Percentiles rank a stretch among this genome's conserved stretches.
Conservation (phyloP, 2,329 filamentous ascomycete genomes). For the Parastagonospora nodorum region DNA sequence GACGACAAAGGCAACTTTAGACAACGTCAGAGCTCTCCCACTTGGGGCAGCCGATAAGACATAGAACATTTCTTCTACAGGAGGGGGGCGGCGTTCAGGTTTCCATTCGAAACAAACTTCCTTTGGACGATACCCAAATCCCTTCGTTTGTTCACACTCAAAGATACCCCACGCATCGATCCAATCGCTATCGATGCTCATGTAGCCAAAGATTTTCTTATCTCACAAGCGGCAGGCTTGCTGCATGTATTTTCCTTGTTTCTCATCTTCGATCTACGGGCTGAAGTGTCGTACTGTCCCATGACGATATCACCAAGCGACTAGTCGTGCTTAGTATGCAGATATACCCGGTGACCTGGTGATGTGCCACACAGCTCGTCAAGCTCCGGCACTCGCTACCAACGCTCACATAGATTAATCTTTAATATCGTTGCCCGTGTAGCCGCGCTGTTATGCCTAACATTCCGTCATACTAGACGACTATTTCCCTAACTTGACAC, state of each 20-base stretch:
- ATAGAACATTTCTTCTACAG: neutral
- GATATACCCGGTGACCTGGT: constrained; percentile 16
- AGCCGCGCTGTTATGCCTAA: constrained; percentile 6
- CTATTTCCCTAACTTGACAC: neutral
- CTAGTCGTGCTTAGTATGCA: constrained; percentile 3
- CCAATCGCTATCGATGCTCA: constrained; percentile 22
- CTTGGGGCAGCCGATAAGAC: constrained; percentile 44
- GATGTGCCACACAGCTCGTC: constrained; percentile 3
- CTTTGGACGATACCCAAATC: constrained; percentile 32
- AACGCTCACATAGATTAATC: constrained; percentile 10
- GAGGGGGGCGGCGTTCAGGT: constrained; percentile 12
- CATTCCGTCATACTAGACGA: neutral
- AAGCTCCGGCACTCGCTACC: constrained; percentile 1
- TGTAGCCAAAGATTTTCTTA: neutral
- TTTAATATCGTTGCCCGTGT: constrained; percentile 9
- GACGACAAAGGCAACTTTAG: constrained; percentile 47
- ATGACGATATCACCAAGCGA: constrained; percentile 10
- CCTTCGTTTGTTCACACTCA: constrained; percentile 19
- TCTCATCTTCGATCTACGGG: neutral
- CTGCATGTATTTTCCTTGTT: neutral
- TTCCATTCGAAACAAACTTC: constrained; percentile 17
- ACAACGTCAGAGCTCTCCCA: constrained; percentile 43
- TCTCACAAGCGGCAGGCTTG: neutral
- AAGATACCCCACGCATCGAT: constrained; percentile 29
- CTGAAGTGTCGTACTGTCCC: constrained; percentile 3